A percentile compares a stretch with the other conserved stretches of the same genome.
These are phyloP conservation scores for Penicillium sumatraense DNA, from an alignment of 2,329 filamentous ascomycete genomes.

Conservation along the genomic window DNA sequence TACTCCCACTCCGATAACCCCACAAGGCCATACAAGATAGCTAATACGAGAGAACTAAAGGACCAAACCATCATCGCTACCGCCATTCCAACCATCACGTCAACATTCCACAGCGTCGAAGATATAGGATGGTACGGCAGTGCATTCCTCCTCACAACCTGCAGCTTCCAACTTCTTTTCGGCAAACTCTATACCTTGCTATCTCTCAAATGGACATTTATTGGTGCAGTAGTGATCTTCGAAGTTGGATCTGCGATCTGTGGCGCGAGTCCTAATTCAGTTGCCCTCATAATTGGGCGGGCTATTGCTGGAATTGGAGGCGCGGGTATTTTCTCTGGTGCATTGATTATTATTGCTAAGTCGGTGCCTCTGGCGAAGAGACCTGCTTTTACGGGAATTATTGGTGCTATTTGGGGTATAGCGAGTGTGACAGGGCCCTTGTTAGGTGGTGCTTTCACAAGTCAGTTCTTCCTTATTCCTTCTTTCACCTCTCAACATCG, in stretches of 20 bases:
- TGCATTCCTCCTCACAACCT: conserved; percentile 39
- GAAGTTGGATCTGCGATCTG: conserved; percentile 39
- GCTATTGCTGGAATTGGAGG: conserved; percentile 36
- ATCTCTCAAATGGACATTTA: conserved; percentile 41
- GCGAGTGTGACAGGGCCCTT: conserved; percentile 31
- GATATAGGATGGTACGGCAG: conserved; percentile 70
- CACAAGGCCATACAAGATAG: background rate
- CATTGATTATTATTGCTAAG: conserved; percentile 12
- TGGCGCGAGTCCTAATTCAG: conserved; percentile 35
- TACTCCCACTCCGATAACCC: background rate
- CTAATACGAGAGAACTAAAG: background rate
- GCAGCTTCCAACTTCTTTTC: conserved; percentile 43
- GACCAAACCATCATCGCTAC: background rate
- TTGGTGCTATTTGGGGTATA: conserved; percentile 31
- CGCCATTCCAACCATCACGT: background rate
- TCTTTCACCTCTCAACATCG: background rate
- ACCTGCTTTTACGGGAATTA: conserved; percentile 28
- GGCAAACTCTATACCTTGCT: conserved; percentile 44
- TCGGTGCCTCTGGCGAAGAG: conserved; percentile 21
- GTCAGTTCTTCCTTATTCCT: background rate
- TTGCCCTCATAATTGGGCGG: conserved; percentile 35
- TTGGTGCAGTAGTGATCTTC: conserved; percentile 38
- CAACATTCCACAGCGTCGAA: background rate
- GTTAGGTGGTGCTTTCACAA: conserved; percentile 27
- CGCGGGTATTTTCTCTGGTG: conserved; percentile 31